Evolutionary conservation across 129 eudicot species (phyloP).

Genomic region (Helianthus annuus): DNA sequence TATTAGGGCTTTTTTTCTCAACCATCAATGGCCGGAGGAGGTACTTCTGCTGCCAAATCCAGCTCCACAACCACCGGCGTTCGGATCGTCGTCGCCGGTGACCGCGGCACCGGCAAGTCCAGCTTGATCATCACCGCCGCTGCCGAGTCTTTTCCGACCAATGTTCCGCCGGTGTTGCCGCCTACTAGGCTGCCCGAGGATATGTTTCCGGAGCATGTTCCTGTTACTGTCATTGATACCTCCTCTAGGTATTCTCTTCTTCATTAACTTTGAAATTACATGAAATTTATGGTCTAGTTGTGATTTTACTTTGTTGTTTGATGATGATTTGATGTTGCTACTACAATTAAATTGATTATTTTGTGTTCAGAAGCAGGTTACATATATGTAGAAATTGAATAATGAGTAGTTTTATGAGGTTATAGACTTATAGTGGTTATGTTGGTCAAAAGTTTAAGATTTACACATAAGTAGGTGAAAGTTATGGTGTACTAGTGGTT

Average conservation of each 20-base stretch:
- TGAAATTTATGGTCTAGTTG: neutral
- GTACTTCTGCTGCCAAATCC: slow-evolving; percentile 29
- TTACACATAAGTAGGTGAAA: neutral
- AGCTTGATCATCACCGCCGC: slow-evolving; percentile 81
- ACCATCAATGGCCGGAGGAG: slow-evolving; percentile 53
- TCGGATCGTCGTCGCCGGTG: slow-evolving; percentile 92
- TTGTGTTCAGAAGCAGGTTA: too few species aligned
- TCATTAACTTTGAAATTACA: neutral
- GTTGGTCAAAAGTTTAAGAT: too few species aligned
- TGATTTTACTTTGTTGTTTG: too few species aligned
- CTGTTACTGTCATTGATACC: slow-evolving; percentile 81
- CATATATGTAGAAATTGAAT: too few species aligned
- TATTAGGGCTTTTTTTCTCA: slow-evolving; percentile 12
- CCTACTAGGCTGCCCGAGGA: slow-evolving; percentile 80
- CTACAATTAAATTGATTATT: too few species aligned
- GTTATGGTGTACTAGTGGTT: neutral
- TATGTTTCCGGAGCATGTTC: slow-evolving; percentile 77
- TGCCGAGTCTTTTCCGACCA: slow-evolving; percentile 58
- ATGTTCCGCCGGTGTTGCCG: slow-evolving; percentile 79
- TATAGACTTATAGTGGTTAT: too few species aligned
- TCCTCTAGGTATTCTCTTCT: slow-evolving; percentile 59
- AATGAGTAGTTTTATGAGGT: too few species aligned
- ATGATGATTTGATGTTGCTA: too few species aligned
- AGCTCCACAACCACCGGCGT: slow-evolving; percentile 35
- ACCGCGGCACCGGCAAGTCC: slow-evolving; percentile 80